Evolutionary conservation across 345 rosid species (phyloP).

Genomic region (Tarenaya hassleriana): DNA sequence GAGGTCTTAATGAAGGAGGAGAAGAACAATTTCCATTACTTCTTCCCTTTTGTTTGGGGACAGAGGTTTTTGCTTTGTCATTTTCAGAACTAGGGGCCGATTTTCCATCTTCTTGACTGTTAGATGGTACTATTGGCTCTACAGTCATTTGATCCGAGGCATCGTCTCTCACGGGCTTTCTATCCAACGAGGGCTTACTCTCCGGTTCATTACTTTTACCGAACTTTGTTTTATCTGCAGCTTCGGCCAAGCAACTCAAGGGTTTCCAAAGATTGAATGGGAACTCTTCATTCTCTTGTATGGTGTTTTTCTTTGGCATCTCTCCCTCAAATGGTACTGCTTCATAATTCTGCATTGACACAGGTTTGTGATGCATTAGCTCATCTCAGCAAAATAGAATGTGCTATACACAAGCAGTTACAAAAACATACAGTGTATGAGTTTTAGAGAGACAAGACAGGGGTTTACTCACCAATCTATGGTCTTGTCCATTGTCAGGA

Average conservation of each 20-base stretch:
- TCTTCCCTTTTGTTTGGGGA: background rate
- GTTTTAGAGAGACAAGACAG: no score
- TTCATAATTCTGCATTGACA: no score
- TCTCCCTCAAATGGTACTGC: no score
- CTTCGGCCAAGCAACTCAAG: conserved; percentile 24
- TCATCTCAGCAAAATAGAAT: no score
- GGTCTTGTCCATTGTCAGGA: conserved; percentile 15
- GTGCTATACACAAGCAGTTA: no score
- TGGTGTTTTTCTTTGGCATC: no score
- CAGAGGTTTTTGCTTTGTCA: conserved; percentile 1
- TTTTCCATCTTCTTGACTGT: no score
- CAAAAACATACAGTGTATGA: no score
- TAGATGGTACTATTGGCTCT: conserved; percentile 25
- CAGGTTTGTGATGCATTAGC: no score
- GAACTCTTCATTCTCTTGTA: no score
- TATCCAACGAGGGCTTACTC: conserved; percentile 37
- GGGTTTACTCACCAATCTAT: conserved; percentile 25
- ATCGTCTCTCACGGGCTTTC: conserved; percentile 23
- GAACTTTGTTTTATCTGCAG: conserved; percentile 23
- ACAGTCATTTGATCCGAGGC: conserved; percentile 24
- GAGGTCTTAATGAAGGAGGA: conserved; percentile 22
- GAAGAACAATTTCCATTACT: conserved; percentile 20
- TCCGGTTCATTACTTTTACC: conserved; percentile 24
- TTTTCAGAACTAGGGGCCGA: no score
- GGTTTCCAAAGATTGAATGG: conserved; percentile 26